phyloP scores from a whole-genome alignment of 2,329 filamentous ascomycete genomes.

The Calonectria fujianensis region DNA sequence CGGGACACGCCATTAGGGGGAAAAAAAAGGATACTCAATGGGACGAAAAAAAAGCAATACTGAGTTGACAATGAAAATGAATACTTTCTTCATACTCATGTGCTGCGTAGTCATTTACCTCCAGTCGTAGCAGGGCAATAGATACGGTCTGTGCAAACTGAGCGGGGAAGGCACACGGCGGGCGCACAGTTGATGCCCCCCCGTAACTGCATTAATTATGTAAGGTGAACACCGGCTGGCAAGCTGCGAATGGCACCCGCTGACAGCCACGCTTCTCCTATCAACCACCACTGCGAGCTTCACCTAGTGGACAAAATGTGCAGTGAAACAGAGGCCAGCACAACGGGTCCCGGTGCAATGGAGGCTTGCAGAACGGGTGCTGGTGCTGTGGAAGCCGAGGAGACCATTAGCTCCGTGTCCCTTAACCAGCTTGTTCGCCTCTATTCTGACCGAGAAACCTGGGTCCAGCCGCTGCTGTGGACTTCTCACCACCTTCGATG shows the following conservation, averaged over 20 bases:
- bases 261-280: not conserved
- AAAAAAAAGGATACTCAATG: not conserved
- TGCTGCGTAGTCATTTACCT: not conserved
- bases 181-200: not conserved
- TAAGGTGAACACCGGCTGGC: conserved; percentile 13
- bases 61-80: not conserved
- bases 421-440: not conserved
- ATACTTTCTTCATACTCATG: not conserved
- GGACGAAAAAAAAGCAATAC: not conserved
- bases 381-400: not conserved
- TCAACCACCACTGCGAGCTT: conserved; percentile 2
- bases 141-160: conserved; percentile 11
- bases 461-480: conserved; percentile 1
- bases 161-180: not conserved
- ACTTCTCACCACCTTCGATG: not conserved
- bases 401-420: not conserved
- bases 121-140: not conserved
- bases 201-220: conserved; percentile 24
- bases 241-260: not conserved
- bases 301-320: not conserved
- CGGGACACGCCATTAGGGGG: not conserved
- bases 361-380: not conserved
- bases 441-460: not conserved
- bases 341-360: not conserved
- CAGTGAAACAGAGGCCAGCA: not conserved